These are phyloP conservation scores for Leptomonas seymouri DNA, from an alignment of 208 protist genomes.

Conservation along the genomic window DNA sequence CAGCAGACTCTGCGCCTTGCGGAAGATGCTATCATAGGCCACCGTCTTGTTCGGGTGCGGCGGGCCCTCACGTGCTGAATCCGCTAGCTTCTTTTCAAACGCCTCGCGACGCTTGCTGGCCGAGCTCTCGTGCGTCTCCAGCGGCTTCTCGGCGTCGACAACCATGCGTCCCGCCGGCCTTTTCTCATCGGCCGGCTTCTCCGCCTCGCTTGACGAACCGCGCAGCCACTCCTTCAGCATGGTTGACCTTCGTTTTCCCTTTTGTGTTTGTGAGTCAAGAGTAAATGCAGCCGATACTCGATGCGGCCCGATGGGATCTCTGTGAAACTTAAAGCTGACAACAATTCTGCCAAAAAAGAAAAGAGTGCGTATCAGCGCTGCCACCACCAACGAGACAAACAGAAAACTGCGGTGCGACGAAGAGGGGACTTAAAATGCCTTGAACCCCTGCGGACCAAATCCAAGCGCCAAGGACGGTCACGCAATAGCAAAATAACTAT, in stretches of 20 bases:
- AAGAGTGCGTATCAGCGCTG: too few relatives aligned
- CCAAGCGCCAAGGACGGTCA: too few relatives aligned
- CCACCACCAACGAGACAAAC: too few relatives aligned
- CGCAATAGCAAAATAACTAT: too few relatives aligned
- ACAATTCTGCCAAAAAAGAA: too few relatives aligned
- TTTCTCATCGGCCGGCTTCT: conserved; percentile 42
- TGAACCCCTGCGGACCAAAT: too few relatives aligned
- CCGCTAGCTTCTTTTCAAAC: conserved; percentile 79
- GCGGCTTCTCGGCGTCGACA: conserved; percentile 77
- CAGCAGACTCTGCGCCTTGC: conserved; percentile 60
- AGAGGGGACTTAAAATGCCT: too few relatives aligned
- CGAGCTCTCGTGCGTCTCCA: conserved; percentile 55
- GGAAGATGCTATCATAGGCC: conserved; percentile 83
- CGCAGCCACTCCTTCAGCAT: conserved; percentile 89
- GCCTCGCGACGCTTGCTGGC: conserved; percentile 44
- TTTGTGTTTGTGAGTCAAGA: neutral
- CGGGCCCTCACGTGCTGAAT: conserved; percentile 62
- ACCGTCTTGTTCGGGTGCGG: conserved; percentile 44
- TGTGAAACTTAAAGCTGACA: too few relatives aligned
- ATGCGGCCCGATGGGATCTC: too few relatives aligned
- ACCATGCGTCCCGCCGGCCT: conserved; percentile 66
- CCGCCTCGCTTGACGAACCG: conserved; percentile 38
- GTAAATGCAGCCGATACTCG: neutral
- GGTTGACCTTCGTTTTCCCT: neutral
- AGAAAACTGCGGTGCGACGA: too few relatives aligned